Percentiles rank a stretch among this genome's conserved stretches.
Conservation (phyloP, 2,329 filamentous ascomycete genomes). For the Colletotrichum lini region DNA sequence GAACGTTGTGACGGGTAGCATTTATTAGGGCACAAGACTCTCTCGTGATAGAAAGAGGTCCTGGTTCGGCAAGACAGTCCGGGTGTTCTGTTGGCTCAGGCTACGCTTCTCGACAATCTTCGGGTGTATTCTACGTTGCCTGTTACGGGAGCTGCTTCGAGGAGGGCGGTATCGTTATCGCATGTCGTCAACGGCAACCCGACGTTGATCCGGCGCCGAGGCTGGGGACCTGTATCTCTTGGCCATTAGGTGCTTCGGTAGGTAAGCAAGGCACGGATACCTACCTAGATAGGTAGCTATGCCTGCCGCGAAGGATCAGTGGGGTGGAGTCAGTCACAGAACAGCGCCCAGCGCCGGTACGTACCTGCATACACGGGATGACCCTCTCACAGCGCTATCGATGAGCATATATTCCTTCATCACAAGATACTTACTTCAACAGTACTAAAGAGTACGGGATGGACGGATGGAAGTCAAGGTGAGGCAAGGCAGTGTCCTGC, state of each 20-base stretch:
- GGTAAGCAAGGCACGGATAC: too few species aligned
- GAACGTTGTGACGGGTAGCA: slow-evolving; percentile 34
- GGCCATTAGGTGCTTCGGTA: too few species aligned
- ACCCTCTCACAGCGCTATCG: not conserved
- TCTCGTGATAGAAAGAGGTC: not conserved
- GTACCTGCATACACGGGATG: slow-evolving; percentile 13
- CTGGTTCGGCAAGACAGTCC: not conserved
- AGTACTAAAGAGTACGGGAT: not conserved
- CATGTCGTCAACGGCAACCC: slow-evolving; percentile 41
- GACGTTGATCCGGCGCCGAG: slow-evolving; percentile 41
- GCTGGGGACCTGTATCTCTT: slow-evolving; percentile 33
- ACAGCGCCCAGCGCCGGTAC: slow-evolving; percentile 7
- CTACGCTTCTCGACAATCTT: not conserved
- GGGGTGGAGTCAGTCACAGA: not conserved
- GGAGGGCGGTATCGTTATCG: slow-evolving; percentile 27
- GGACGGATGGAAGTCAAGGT: slow-evolving; percentile 1
- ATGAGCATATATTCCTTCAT: slow-evolving; percentile 11
- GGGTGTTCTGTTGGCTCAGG: not conserved
- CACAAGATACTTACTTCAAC: too few species aligned
- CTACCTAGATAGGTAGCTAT: too few species aligned
- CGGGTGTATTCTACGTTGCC: not conserved
- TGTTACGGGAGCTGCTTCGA: slow-evolving; percentile 25
- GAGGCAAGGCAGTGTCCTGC: slow-evolving; percentile 3
- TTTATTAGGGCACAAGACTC: slow-evolving; percentile 20
- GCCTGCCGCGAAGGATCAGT: too few species aligned